Conservation (phyloP, 257 asterid genomes). For the Przewalskia tangutica region DNA sequence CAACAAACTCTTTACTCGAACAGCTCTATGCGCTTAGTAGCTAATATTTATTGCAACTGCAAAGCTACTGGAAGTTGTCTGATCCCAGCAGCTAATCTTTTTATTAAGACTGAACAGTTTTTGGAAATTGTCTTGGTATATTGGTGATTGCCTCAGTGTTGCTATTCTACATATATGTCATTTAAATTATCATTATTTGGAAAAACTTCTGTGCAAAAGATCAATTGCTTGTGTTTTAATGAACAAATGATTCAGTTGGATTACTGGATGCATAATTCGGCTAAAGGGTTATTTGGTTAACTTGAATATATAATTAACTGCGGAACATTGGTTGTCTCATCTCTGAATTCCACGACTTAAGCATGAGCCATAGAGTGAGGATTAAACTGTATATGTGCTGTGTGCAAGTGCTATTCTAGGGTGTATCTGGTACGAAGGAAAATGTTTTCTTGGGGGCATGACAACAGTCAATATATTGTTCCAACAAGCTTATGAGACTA, state of each 20-base stretch:
- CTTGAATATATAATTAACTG: not conserved
- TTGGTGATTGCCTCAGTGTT: not conserved
- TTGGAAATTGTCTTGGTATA: not conserved
- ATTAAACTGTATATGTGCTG: not conserved
- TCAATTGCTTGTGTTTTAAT: not conserved
- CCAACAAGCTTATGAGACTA: too few species aligned
- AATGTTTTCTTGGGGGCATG: too few species aligned
- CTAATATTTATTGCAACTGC: not conserved
- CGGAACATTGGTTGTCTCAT: not conserved
- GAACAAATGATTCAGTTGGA: not conserved
- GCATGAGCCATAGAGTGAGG: not conserved
- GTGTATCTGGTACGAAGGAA: too few species aligned
- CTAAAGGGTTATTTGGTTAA: not conserved
- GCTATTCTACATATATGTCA: not conserved
- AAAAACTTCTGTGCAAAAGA: not conserved
- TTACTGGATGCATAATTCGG: not conserved
- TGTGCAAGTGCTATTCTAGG: not conserved
- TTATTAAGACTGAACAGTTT: not conserved
- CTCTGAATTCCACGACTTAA: not conserved
- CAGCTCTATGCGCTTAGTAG: not conserved
- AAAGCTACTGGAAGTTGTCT: not conserved
- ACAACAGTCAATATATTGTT: too few species aligned
- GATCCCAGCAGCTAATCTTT: not conserved
- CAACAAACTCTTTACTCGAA: not conserved
- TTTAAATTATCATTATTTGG: not conserved